Base-by-base conservation (phyloP, 768 basidiomycete genomes). In the Galerina sulciceps region DNA sequence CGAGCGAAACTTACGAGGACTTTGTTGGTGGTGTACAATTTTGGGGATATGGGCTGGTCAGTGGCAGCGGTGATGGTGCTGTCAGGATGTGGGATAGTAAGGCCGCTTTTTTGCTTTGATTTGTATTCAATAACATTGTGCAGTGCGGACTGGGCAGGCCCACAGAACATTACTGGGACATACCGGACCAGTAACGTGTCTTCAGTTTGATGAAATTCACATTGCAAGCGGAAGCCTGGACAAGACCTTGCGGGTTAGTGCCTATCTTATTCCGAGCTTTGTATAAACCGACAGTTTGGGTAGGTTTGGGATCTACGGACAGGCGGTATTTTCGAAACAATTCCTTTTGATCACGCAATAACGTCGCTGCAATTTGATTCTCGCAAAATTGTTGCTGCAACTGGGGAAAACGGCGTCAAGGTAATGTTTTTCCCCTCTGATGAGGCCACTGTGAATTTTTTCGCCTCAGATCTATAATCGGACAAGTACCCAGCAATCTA, bases 71-170 rank as follows among this genome's bases (percentile, higher is more conserved):
- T 1, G 97, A 99, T 71, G 95, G 96, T 37, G 96, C 91, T 2
- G 96, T 99, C 31, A 78, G 97, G 63, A 98, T 99, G 96, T 99
- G 97, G 97, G 97, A 99, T 70, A 98, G 95, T 96, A 69, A 83
- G 94, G 86, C 44, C 18, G 26, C 42, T 22, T 47, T 20, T 56
- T 20, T 35, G 22, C 22, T 43, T 37, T 35, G 52, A 14, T 18
- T 52, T 26, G 26, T n/a, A 51, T 23, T 36, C 40, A 47, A 53
- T 20, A 8, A 20, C 38, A 55, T 45, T 57, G 0, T 65, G 17
- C 38, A 96, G 95, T 98, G 95, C 90, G 97, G 44, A 99, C 96
- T 31, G 97, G 97, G 6, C 96, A 99, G 69, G 90, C 94, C 8
- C 96, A 98, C 73, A 84, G 96, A 37, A 97, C 95, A 10, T 78